Evolutionary conservation across 805 yeast genomes (phyloP).

Genomic region (Blastobotrys mokoenaii): DNA sequence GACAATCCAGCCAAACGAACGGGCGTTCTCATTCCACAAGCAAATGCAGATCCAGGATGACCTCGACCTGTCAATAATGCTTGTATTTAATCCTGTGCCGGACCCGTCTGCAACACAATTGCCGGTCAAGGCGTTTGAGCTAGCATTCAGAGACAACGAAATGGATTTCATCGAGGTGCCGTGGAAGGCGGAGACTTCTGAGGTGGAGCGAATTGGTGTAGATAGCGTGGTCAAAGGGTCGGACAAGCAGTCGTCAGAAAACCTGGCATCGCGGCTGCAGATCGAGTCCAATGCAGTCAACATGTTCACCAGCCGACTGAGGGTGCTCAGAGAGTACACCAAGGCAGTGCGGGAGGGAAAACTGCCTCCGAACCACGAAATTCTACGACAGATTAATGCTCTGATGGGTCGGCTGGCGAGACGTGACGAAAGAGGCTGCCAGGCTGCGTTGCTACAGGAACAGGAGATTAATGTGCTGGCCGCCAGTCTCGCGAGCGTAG

Average conservation of each 20-base stretch:
- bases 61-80: conserved; percentile 14
- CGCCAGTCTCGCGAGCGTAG: conserved; percentile 19
- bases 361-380: conserved; percentile 12
- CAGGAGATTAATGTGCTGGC: conserved; percentile 21
- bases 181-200: conserved; percentile 20
- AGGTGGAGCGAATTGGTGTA: conserved; percentile 27
- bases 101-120: conserved; percentile 7
- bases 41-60: conserved; percentile 11
- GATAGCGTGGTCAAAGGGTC: conserved; percentile 19
- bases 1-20: conserved; percentile 5
- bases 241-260: conserved; percentile 6
- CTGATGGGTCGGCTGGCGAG: conserved; percentile 13
- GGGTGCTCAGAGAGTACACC: conserved; percentile 17
- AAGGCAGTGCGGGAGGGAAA: conserved; percentile 9
- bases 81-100: conserved; percentile 16
- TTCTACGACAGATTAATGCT: conserved; percentile 18
- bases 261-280: conserved; percentile 9
- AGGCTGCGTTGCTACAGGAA: conserved; percentile 7
- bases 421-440: conserved; percentile 6
- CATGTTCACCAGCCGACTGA: conserved; percentile 19
- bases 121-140: conserved; percentile 21
- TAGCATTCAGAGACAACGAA: conserved; percentile 8
- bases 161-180: conserved; percentile 17
- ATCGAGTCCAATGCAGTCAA: conserved; percentile 20
- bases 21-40: conserved; percentile 10